Base-by-base conservation (phyloP, 2,329 filamentous ascomycete genomes). In the Fusarium secorum region DNA sequence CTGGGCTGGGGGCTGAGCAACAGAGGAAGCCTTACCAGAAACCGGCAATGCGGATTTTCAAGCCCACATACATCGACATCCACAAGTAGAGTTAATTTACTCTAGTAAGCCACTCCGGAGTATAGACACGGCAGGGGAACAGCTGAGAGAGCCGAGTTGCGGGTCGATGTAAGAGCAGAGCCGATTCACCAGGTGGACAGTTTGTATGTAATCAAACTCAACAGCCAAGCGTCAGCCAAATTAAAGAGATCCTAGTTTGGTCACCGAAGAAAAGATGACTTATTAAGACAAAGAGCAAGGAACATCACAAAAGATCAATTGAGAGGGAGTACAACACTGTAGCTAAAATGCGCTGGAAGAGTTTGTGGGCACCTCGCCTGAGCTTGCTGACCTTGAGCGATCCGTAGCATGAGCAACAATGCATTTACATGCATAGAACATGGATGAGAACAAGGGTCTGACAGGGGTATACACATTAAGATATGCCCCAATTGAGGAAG, bases 1-100 rank as follows among this genome's bases (percentile, higher is more conserved):
- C 51, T 45, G 60, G 54, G 56, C 51, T 73, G 69, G 74, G 70
- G 71, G 73, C 73, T 75, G 70, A 75, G 74, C 51, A 49, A 53
- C 14, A 36, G 38, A 68, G 64, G 64, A 57, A 64, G 70, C 72
- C 74, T 68, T 71, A 74, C 65, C 52, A 68, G 66, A 52, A 71
- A 48, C 54, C 51, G 56, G 55, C 39, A 52, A 62, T 46, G 49
- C 36, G 44, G 53, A 58, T 32, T 45, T 53, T 52, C 62, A 49
- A 65, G 53, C 66, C 54, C 55, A 71, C 55, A 60, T 60, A 64
- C 68, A 61, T 45, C 46, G 22, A 66, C 49, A 56, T 54, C 61
- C 54, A 42, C 48, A 71, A 60, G 61, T 64, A 39, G 70, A 45
- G 52, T 49, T 68, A 66, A 69, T 66, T 57, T 69, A 52, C 48